Evolutionary conservation across 495 filamentous ascomycete species (phyloP), one percentile per base, ranked within the genome.

Genomic region (Xylaria venustula): DNA sequence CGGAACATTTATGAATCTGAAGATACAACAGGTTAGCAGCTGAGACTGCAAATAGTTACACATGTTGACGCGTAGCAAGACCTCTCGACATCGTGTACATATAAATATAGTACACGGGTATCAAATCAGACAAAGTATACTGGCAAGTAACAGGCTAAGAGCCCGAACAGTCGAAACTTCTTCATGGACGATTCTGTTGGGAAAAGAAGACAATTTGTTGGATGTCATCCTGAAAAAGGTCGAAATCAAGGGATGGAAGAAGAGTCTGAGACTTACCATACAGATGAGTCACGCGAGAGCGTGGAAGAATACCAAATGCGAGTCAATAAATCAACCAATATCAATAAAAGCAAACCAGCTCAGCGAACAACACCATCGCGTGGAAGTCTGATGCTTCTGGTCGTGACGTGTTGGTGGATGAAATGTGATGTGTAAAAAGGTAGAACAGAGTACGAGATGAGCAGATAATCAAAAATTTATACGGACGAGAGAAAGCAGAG

Each of bases 91-190:
- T 42, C 17, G 32, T 41, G 17, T 22, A 15, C 51, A 23, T 22
- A 14, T 25, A 49, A 50, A 30, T 25, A 19, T 20, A 3, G 6
- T 1, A 28, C n/a, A 48, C 34, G 23, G 41, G 57, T 61, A 54
- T n/a, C n/a, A n/a, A n/a, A 74, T 93, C 92, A 96, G 92, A 94
- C 90, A 91, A 88, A 73, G 79, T 85, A 83, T 94, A 95, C 92
- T 96, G 92, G 92, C 92, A 92, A 96, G 92, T 94, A 95, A 85
- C 91, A 93, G 88, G 86, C 83, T 81, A 34, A 71, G 75, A 78
- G 81, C 85, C 88, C 87, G 84, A 79, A 85, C 72, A 82, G 81
- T 81, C 76, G 77, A 77, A 64, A 81, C 79, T 91, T 90, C 87
- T 81, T 93, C 92, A 97, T 87, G 88, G 91, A 87, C 92, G 92